A percentile compares a stretch with the other conserved stretches of the same genome.
phyloP scores from a whole-genome alignment of 2,329 filamentous ascomycete genomes.

The Fusarium longipes region DNA sequence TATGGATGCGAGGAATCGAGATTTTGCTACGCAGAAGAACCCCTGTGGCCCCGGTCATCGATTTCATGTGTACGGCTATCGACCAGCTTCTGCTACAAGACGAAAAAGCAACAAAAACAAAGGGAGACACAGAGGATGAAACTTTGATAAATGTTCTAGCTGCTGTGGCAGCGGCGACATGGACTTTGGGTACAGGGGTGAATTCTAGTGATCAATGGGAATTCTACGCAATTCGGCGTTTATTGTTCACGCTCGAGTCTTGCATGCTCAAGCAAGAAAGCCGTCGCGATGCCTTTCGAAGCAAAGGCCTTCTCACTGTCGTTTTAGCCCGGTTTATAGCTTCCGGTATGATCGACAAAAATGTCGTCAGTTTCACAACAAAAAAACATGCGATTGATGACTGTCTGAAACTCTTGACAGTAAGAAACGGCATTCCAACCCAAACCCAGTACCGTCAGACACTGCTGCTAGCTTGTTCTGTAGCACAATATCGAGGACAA shows the following conservation, averaged over 20 bases:
- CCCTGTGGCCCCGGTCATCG: conserved; percentile 36
- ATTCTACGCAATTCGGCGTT: conserved; percentile 38
- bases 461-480: conserved; percentile 56
- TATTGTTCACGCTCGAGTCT: conserved; percentile 45
- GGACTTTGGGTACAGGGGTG: conserved; percentile 27
- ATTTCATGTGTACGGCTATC: conserved; percentile 44
- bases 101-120: neutral
- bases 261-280: conserved; percentile 35
- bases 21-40: conserved; percentile 38
- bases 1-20: conserved; percentile 46
- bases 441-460: conserved; percentile 46
- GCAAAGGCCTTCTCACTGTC: conserved; percentile 42
- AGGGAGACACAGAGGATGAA: conserved; percentile 37
- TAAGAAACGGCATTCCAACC: conserved; percentile 20
- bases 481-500: conserved; percentile 61
- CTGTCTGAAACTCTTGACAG: conserved; percentile 35
- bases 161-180: conserved; percentile 46
- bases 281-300: conserved; percentile 13
- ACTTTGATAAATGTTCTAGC: conserved; percentile 48
- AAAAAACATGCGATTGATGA: conserved; percentile 39
- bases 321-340: conserved; percentile 47
- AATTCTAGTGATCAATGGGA: conserved; percentile 10
- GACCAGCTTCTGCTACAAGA: conserved; percentile 35
- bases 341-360: conserved; percentile 31
- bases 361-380: conserved; percentile 23